Conservation (phyloP, 257 asterid species). For the Rauvolfia tetraphylla region DNA sequence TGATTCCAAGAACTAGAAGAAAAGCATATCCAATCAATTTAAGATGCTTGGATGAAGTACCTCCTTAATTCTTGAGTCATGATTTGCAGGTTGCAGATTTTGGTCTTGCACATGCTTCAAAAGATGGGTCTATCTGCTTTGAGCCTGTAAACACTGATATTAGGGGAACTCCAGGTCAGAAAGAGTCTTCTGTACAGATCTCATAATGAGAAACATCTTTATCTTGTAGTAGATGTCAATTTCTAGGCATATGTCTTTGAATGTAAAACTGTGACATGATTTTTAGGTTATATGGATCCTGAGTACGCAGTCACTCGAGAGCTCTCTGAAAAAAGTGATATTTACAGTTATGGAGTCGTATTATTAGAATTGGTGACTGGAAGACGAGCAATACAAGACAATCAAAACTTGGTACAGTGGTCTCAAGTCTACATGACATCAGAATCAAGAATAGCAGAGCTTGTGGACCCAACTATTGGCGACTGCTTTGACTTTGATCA, state of each 20-base stretch:
- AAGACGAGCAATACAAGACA: conserved; percentile 76
- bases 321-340: conserved; percentile 89
- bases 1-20: not conserved
- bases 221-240: not conserved
- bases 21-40: not conserved
- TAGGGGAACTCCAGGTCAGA: conserved; percentile 91
- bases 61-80: not conserved
- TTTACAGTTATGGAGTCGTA: conserved; percentile 84
- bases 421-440: conserved; percentile 47
- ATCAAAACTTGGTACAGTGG: conserved; percentile 83
- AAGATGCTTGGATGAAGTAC: not conserved
- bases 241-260: not conserved
- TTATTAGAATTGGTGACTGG: conserved; percentile 67
- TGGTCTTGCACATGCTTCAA: conserved; percentile 94
- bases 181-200: not conserved
- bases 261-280: conserved; percentile 11
- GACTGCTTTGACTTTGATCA: conserved; percentile 70
- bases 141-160: conserved; percentile 91
- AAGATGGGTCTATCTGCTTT: conserved; percentile 86
- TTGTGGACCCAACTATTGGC: conserved; percentile 64
- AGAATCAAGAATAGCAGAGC: conserved; percentile 55
- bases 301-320: conserved; percentile 78
- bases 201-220: not conserved
- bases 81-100: conserved; percentile 85
- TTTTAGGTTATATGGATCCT: conserved; percentile 85